phyloP scores from a whole-genome alignment of 345 rosid genomes.

The Pseudoturritis turrita region DNA sequence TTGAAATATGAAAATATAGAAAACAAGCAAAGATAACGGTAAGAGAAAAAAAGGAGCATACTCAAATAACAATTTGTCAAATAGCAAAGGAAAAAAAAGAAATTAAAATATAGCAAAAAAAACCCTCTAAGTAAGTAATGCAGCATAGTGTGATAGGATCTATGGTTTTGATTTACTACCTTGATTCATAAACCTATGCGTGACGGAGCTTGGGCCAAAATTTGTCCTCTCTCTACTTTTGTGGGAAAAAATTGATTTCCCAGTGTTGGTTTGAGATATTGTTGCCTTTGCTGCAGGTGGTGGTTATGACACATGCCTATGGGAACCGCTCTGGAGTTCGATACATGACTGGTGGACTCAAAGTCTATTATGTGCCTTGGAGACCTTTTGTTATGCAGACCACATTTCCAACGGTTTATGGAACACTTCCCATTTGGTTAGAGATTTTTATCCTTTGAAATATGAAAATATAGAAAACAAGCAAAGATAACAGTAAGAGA shows the following conservation, averaged over 20 bases:
- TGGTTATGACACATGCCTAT: constrained; percentile 94
- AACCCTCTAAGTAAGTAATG: background rate
- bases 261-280: background rate
- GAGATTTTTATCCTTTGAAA: too few relatives aligned
- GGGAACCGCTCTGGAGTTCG: constrained; percentile 84
- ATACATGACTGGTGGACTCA: constrained; percentile 87
- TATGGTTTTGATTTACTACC: too few relatives aligned
- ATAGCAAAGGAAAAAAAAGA: too few relatives aligned
- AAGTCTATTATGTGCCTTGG: constrained; percentile 92
- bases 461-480: too few relatives aligned
- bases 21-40: too few relatives aligned
- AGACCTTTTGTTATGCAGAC: constrained; percentile 79
- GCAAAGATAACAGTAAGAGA: too few relatives aligned
- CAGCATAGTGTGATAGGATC: background rate
- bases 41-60: too few relatives aligned
- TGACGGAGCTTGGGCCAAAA: background rate
- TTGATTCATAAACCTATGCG: too few relatives aligned
- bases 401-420: constrained; percentile 76
- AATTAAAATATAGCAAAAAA: too few relatives aligned
- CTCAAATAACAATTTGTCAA: too few relatives aligned
- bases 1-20: too few relatives aligned
- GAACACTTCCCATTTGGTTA: constrained; percentile 78
- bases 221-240: background rate
- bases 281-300: constrained; percentile 50
- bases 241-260: too few relatives aligned